These are phyloP conservation scores for Bothia castanella DNA, from an alignment of 1,284 basidiomycete species.

Conservation along the genomic window DNA sequence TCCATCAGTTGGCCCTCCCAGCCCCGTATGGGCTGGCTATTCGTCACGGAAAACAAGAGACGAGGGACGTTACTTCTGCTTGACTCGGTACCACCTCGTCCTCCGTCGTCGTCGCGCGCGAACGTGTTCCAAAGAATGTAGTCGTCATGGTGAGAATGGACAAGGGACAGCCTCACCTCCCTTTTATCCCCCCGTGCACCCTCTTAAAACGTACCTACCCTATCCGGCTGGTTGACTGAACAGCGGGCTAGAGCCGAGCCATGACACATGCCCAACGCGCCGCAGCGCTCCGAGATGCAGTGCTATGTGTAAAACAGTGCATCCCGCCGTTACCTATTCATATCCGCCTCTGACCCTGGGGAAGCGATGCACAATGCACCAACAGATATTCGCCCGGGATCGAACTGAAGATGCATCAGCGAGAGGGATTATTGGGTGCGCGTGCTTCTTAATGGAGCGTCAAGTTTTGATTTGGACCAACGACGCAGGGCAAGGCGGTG, in stretches of 20 bases:
- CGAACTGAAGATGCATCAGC: too few species aligned
- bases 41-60: background rate
- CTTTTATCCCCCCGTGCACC: slow-evolving; percentile 12
- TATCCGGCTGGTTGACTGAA: background rate
- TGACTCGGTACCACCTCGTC: slow-evolving; percentile 2
- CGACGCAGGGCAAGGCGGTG: too few species aligned
- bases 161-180: background rate
- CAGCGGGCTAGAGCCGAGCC: background rate
- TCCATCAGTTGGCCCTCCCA: background rate
- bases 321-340: background rate
- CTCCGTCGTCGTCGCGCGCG: background rate
- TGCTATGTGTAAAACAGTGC: background rate
- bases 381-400: too few species aligned
- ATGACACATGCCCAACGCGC: background rate
- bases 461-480: background rate
- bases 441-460: background rate
- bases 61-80: slow-evolving; percentile 14
- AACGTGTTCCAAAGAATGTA: background rate
- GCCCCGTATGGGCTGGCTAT: background rate
- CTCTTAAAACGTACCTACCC: background rate
- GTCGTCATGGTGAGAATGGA: slow-evolving; percentile 5
- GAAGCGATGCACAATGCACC: too few species aligned
- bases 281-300: background rate
- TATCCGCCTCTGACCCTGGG: background rate
- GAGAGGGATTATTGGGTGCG: background rate